phyloP scores from a whole-genome alignment of 2,329 filamentous ascomycete species.

The Sporothrix phasma region DNA sequence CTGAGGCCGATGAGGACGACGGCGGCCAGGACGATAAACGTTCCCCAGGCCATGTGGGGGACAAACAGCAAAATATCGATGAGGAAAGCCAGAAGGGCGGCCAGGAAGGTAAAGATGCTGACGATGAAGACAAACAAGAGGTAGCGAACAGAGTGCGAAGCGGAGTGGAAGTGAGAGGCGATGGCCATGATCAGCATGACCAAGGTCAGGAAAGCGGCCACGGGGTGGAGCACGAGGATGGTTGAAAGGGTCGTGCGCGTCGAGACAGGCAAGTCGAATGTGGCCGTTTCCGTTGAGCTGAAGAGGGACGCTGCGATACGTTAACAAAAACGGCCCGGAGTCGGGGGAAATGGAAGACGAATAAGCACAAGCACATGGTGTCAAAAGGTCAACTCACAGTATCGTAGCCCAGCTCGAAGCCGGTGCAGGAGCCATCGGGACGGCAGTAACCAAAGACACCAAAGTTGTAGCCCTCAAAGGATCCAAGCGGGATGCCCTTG shows the following conservation, averaged over 20 bases:
- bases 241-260: constrained; percentile 62
- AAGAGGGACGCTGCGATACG: constrained; percentile 13
- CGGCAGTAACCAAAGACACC: constrained; percentile 89
- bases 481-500: constrained; percentile 71
- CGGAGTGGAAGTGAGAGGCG: constrained; percentile 74
- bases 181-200: constrained; percentile 73
- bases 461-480: constrained; percentile 66
- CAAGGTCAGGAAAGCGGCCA: constrained; percentile 77
- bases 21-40: constrained; percentile 83
- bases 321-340: constrained; percentile 6
- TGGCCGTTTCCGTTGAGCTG: constrained; percentile 22
- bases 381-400: constrained; percentile 49
- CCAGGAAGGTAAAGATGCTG: constrained; percentile 71
- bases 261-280: constrained; percentile 47
- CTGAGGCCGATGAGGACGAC: constrained; percentile 76
- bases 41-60: constrained; percentile 86
- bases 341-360: background rate
- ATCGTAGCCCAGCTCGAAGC: constrained; percentile 75
- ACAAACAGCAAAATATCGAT: constrained; percentile 92
- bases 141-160: constrained; percentile 83
- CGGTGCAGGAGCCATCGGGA: constrained; percentile 50
- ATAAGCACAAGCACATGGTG: background rate
- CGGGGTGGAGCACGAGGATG: constrained; percentile 84
- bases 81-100: constrained; percentile 73
- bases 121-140: constrained; percentile 78